Base-by-base conservation (phyloP, 805 yeast species). In the Saccharomyces cerevisiae region DNA sequence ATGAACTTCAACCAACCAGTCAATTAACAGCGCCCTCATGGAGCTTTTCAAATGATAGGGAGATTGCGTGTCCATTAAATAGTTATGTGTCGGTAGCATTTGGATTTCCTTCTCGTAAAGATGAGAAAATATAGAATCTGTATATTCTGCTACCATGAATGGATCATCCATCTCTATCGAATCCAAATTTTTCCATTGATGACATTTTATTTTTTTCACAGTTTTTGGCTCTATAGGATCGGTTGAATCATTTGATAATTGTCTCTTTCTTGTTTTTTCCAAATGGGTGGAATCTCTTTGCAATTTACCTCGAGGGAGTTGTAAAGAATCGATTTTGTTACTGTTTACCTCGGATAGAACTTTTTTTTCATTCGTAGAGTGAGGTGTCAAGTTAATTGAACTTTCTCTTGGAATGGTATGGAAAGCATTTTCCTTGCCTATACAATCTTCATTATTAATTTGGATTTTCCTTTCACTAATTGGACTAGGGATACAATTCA, bases 1-100 rank as follows among this genome's bases (percentile, higher is more conserved):
- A 74, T 89, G 97, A 69, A 90, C 91, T 67, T 89, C 95, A 11
- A 89, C 88, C 60, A 90, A 76, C 97, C 97, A 90, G 70, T 90
- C 96, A 11, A 90, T 89, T 55, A 90, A 74, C 49, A 90, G 86
- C 3, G 90, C 82, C 61, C 97, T 80, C 88, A 87, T 85, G 59
- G 81, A 80, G 54, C 96, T 94, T 64, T 84, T 81, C 61, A 88
- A 70, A 54, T 82, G 81, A 55, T 82, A 82, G 68, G 85, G 89
- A 70, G 80, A 76, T 21, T 61, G 58, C n/a, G 53, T 47, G 30
- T 60, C 63, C 58, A 72, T 76, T 47, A 87, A 72, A 66, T 87
- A 87, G 59, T 80, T 77, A 6, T 85, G 69, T 61, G 81, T 85
- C 2, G 89, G 95, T 60, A 84, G 73, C 49, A 89, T 87, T 63